Evolutionary conservation across 805 yeast genomes (phyloP), one percentile per base, ranked within the genome.

Genomic region (Pachysolen tannophilus): DNA sequence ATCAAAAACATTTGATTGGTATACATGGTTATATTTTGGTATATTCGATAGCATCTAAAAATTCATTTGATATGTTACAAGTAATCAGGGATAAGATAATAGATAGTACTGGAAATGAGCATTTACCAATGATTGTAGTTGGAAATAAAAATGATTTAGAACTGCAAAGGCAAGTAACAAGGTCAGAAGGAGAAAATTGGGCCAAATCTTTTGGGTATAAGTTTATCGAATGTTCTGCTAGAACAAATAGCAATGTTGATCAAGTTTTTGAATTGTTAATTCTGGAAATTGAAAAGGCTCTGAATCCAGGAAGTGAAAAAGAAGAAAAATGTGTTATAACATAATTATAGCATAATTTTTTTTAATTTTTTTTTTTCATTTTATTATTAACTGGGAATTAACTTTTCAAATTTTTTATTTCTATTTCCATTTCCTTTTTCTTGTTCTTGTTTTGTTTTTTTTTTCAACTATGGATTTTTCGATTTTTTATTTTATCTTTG

Each of bases 11-110:
- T 37, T 60, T 84, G 32, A 79, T 82, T 31, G 92, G 88, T 13
- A 76, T 82, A 23, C 92, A 84, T 49, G 97, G 95, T 1, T 82
- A 82, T 51, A 62, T 87, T 29, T 59, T 88, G 28, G 83, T 85
- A 30, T 87, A 84, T 59, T 81, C 90, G 33, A 87, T 87, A 35
- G 77, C 84, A 20, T 80, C 87, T 30, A 63, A 82, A 46, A 73
- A 77, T 41, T 78, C 90, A 14, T 85, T 87, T 55, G 92, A 83
- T 34, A 67, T 84, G 56, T 63, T 87, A 32, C 76, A 73, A 38
- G 67, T 81, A 28, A 80, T 88, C 26, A 70, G 94, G 52, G 95
- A 85, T 53, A 86, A 86, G 65, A 78, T 87, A 35, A 61, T 85
- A 40, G 86, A 85, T 48, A 71, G 78, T 13, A 65, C 72, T 20